Base-by-base conservation (phyloP, 1,284 basidiomycete species). In the Pascua sp. region DNA sequence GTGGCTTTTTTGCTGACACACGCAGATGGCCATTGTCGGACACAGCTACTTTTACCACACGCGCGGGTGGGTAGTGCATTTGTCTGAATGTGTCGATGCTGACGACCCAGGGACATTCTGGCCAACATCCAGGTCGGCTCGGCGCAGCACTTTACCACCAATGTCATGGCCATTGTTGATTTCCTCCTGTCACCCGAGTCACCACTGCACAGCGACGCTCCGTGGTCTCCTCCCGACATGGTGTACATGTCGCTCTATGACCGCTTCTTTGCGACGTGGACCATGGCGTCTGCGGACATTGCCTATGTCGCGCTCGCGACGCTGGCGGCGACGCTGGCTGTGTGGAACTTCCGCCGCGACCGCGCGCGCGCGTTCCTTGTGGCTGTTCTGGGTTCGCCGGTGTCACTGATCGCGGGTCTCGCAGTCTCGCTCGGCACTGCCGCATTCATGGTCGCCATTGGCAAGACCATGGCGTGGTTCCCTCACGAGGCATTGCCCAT, bases 21-120 rank as follows among this genome's bases (percentile, higher is more conserved):
- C 24, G 24, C 75, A 96, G 86, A 93, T 97, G 84, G 95, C 95
- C 0, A 80, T 98, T 40, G 87, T 97, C 11, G 91, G 91, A 17
- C 91, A 96, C 53, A 63, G 70, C 62, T 98, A 98, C 73, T 81
- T 93, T 57, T 96, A 95, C 73, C 91, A 95, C 75, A 95, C 91
- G 76, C 86, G 88, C 24, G 24, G 7, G 24, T 32, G 24, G 24
- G 24, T 32, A 32, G n/a, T 32, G 7, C 55, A 5, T 17, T 9
- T 44, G 42, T 10, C 42, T 44, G 42, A 44, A 9, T 11, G 7
- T 3, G 42, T n/a, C 24, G 24, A 32, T 32, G 24, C 24, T 32
- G 24, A 32, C 24, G 24, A 32, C 24, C 24, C 49, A 67, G 61
- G 53, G 73, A 76, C 50, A 61, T 55, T 2, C 40, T 68, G 36